Evolutionary conservation across 2,329 filamentous ascomycete species (phyloP).

Genomic region (Monosporascus sp.): DNA sequence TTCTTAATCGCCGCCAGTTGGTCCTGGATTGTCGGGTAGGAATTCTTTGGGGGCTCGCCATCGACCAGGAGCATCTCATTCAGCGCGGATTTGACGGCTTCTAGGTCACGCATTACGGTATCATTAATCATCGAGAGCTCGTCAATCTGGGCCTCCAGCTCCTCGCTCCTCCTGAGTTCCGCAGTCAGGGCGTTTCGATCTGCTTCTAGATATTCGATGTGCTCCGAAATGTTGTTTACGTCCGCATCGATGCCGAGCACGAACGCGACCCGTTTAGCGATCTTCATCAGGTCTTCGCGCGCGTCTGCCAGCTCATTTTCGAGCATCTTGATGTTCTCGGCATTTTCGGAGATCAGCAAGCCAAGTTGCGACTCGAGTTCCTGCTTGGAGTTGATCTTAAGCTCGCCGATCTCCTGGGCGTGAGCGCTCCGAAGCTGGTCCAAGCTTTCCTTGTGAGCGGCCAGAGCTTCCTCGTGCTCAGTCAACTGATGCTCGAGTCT

Average conservation of each 20-base stretch:
- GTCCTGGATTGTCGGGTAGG: conserved; percentile 45
- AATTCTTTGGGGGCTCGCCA: conserved; percentile 36
- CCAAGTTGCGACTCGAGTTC: conserved; percentile 55
- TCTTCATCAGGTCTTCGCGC: conserved; percentile 60
- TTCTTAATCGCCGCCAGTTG: conserved; percentile 60
- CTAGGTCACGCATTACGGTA: conserved; percentile 57
- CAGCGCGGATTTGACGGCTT: conserved; percentile 52
- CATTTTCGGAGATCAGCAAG: conserved; percentile 56
- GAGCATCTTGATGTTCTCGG: conserved; percentile 50
- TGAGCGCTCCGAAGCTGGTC: conserved; percentile 46
- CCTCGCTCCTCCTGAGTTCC: conserved; percentile 54
- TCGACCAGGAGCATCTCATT: conserved; percentile 50
- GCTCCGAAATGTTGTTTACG: conserved; percentile 62
- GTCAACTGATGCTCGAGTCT: conserved; percentile 55
- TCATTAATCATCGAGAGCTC: conserved; percentile 56
- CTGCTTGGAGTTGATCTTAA: conserved; percentile 45
- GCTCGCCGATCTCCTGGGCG: conserved; percentile 42
- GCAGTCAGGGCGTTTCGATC: conserved; percentile 55
- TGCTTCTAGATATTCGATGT: conserved; percentile 52
- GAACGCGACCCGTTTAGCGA: conserved; percentile 59
- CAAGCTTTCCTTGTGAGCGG: conserved; percentile 48
- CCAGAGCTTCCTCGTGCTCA: conserved; percentile 54
- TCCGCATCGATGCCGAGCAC: conserved; percentile 59
- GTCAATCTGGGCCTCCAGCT: conserved; percentile 50
- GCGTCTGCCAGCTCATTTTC: conserved; percentile 60